These are phyloP conservation scores for Phlebiopsis gigantea DNA, from an alignment of 768 basidiomycete genomes.

Conservation along the genomic window DNA sequence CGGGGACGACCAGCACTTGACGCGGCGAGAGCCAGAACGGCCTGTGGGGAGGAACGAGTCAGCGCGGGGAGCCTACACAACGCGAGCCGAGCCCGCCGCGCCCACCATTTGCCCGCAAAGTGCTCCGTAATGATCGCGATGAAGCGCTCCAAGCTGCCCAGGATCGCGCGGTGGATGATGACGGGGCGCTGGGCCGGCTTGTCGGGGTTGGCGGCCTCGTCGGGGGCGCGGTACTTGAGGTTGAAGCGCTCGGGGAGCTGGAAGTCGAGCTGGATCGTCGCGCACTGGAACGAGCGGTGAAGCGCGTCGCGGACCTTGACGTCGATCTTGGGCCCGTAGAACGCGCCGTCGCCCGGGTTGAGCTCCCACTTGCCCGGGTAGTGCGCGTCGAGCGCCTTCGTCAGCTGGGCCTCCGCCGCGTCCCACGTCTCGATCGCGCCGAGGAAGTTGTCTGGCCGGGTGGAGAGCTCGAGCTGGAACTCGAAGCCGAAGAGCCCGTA, in stretches of 20 bases:
- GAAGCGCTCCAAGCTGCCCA: constrained; percentile 92
- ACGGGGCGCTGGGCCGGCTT: constrained; percentile 73
- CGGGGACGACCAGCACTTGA: constrained; percentile 91
- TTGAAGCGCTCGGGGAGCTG: constrained; percentile 96
- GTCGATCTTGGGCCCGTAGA: constrained; percentile 99
- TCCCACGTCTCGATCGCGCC: constrained; percentile 91
- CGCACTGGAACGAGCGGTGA: constrained; percentile 83
- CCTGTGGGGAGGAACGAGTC: constrained; percentile 42
- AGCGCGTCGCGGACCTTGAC: constrained; percentile 94
- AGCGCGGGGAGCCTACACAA: background rate
- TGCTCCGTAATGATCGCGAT: constrained; percentile 97
- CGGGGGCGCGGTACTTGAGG: constrained; percentile 81
- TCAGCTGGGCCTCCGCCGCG: constrained; percentile 81
- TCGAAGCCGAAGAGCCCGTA: constrained; percentile 95
- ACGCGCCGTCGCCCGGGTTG: constrained; percentile 96
- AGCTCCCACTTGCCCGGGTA: constrained; percentile 88
- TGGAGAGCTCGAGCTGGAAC: constrained; percentile 91
- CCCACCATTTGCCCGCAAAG: constrained; percentile 94
- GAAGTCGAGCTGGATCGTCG: constrained; percentile 98
- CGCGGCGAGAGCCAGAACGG: constrained; percentile 99
- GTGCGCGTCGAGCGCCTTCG: constrained; percentile 73
- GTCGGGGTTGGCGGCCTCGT: constrained; percentile 55
- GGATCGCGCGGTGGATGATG: constrained; percentile 96
- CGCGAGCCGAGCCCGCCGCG: background rate
- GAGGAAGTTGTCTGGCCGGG: constrained; percentile 91